Base-by-base conservation (phyloP, 345 rosid genomes). In the Stellera chamaejasme region DNA sequence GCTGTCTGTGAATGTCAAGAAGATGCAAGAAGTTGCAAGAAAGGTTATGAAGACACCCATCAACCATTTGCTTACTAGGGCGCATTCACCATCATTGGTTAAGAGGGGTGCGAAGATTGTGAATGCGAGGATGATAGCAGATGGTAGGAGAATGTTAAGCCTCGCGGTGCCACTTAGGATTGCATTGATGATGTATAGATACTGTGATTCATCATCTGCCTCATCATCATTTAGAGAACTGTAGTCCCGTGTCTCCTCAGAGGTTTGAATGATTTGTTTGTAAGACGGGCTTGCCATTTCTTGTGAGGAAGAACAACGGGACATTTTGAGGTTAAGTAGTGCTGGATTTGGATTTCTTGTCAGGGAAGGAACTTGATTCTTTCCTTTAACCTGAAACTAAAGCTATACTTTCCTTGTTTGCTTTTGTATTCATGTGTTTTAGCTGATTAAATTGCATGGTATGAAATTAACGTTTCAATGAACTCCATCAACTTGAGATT, bases 51-150 rank as follows among this genome's bases (percentile, higher is more conserved):
- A 76, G 60, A 50, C 50, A 14, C 72, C 81, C 79, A 69, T 67
- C 49, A 79, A 52, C 81, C 81, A 66, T 43, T 66, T 70, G 66
- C 62, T 58, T 11, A 67, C 45, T 26, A 50, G 8, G 44, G 69
- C 55, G 67, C 81, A 79, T n/a, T 15, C 11, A 10, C 81, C 81
- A 13, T 79, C 77, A 10, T 69, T 76, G 54, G 79, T 79, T 27
- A 73, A 64, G 36, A 79, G 67, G 28, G 81, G 84, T 50, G 77
- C 73, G n/a, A 79, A 77, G 32, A 76, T 79, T 69, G 80, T 70
- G 69, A 79, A 75, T 46, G 72, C 72, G 6, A 76, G 73, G 71
- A 79, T 76, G 45, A 77, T 73, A 11, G 79, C 81, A 5, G 84
- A 73, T 10, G 84, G 81, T 62, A 76, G 48, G 48, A 76, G 84